Conservation (phyloP, 1,139 yeast genomes). For the Eremothecium coryli region DNA sequence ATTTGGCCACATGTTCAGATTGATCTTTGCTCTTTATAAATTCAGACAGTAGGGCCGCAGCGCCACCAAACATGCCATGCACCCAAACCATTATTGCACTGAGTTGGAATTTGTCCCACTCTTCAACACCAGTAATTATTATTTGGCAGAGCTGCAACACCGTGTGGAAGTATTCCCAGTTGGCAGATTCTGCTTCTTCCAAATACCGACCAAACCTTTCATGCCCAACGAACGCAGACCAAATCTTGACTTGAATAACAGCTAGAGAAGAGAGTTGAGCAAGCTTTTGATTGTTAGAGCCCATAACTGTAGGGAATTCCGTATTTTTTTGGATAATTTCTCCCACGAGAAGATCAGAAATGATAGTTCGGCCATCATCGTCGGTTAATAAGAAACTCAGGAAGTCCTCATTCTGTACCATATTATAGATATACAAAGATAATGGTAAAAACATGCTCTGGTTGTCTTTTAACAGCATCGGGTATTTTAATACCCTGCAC, state of each 20-base stretch:
- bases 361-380: slow-evolving; percentile 11
- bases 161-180: slow-evolving; percentile 17
- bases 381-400: slow-evolving; percentile 22
- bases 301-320: slow-evolving; percentile 10
- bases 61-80: slow-evolving; percentile 33
- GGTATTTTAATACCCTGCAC: slow-evolving; percentile 18
- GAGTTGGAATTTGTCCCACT: slow-evolving; percentile 46
- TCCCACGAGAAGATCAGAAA: slow-evolving; percentile 16
- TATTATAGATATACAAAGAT: slow-evolving; percentile 17
- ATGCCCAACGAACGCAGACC: slow-evolving; percentile 26
- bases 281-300: slow-evolving; percentile 1
- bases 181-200: slow-evolving; percentile 17
- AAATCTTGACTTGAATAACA: slow-evolving; percentile 16
- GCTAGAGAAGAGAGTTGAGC: slow-evolving; percentile 18
- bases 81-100: slow-evolving; percentile 50
- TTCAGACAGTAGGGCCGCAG: slow-evolving; percentile 15
- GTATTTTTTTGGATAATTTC: slow-evolving; percentile 16
- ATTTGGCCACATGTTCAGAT: slow-evolving; percentile 14
- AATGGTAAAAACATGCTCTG: slow-evolving; percentile 15
- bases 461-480: slow-evolving; percentile 10
- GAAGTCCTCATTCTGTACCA: slow-evolving; percentile 24
- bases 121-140: slow-evolving; percentile 40
- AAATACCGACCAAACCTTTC: slow-evolving; percentile 34
- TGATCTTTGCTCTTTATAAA: slow-evolving; percentile 20
- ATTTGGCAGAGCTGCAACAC: slow-evolving; percentile 34